Conservation (phyloP, 805 yeast species). For the Torulaspora franciscae region DNA sequence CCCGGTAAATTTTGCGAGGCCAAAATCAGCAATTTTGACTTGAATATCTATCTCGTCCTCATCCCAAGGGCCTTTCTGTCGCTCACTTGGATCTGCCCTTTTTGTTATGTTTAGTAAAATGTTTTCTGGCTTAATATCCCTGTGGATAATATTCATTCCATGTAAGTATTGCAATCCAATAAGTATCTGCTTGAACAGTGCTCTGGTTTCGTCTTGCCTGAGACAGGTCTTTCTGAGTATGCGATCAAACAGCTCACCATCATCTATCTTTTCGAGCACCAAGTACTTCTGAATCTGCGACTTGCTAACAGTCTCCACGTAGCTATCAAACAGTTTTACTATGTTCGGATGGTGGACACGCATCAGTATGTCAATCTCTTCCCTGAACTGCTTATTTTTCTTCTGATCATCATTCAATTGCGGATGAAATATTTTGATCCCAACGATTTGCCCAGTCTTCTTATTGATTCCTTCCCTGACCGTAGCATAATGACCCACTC, state of each 20-base stretch:
- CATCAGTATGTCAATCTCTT: conserved; percentile 62
- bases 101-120: conserved; percentile 50
- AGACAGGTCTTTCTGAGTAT: conserved; percentile 60
- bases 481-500: conserved; percentile 78
- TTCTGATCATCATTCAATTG: conserved; percentile 41
- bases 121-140: conserved; percentile 79
- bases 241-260: conserved; percentile 72
- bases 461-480: conserved; percentile 65
- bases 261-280: conserved; percentile 67
- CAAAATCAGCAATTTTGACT: conserved; percentile 82
- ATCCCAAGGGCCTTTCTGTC: conserved; percentile 41
- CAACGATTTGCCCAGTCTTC: conserved; percentile 55
- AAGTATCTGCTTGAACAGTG: conserved; percentile 59
- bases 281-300: conserved; percentile 46
- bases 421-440: conserved; percentile 71
- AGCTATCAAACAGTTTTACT: conserved; percentile 57
- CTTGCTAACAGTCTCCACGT: conserved; percentile 50
- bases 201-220: conserved; percentile 56
- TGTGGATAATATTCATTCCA: conserved; percentile 63
- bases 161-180: conserved; percentile 65
- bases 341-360: conserved; percentile 66
- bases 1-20: conserved; percentile 58
- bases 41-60: conserved; percentile 53
- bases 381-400: conserved; percentile 45
- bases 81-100: conserved; percentile 32